Conservation (phyloP, 805 yeast genomes). For the Hermanozyma aechmeae region DNA sequence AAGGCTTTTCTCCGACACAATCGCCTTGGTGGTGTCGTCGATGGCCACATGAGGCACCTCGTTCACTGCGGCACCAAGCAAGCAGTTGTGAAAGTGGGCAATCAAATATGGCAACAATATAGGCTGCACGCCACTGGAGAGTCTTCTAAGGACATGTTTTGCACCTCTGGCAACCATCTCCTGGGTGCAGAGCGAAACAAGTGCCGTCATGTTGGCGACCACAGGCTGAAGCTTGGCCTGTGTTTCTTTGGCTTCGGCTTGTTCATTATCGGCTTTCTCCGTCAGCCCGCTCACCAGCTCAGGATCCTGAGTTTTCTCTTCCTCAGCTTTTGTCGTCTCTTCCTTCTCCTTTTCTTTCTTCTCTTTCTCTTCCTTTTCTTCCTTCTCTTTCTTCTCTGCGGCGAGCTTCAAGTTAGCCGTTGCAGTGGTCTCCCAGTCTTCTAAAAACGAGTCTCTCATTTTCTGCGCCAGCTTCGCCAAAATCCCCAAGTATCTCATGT, state of each 20-base stretch:
- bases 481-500: constrained; percentile 88
- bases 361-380: constrained; percentile 15
- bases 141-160: constrained; percentile 61
- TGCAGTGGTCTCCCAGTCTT: too few species aligned
- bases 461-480: too few species aligned
- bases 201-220: constrained; percentile 35
- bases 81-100: constrained; percentile 61
- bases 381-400: constrained; percentile 10
- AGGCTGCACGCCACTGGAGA: constrained; percentile 38
- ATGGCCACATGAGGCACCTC: constrained; percentile 27
- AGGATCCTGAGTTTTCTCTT: too few species aligned
- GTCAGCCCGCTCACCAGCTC: too few species aligned
- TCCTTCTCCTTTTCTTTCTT: constrained; percentile 10
- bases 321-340: constrained; percentile 15
- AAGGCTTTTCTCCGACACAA: constrained; percentile 34
- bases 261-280: too few species aligned
- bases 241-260: constrained; percentile 12
- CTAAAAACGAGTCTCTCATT: too few species aligned
- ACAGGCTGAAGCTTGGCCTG: constrained; percentile 34
- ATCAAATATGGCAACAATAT: constrained; percentile 51
- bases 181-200: constrained; percentile 37
- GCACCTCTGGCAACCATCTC: constrained; percentile 77
- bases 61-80: constrained; percentile 47
- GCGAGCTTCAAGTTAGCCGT: too few species aligned
- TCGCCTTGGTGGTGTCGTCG: constrained; percentile 29